Base-by-base conservation (phyloP, 2,329 filamentous ascomycete genomes). In the Polychaeton citri region DNA sequence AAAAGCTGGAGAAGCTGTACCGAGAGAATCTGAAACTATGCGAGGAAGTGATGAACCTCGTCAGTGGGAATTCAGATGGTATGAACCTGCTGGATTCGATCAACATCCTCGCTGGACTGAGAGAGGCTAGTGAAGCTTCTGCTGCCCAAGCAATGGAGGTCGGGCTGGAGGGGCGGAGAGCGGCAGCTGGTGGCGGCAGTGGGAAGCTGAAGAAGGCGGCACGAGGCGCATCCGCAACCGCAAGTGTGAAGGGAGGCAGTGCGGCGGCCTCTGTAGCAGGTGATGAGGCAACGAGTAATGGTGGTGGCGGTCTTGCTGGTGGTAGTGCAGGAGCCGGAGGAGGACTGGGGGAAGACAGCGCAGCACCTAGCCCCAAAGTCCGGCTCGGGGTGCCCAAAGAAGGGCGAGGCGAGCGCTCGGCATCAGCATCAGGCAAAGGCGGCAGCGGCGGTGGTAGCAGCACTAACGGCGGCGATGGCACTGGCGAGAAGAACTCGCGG, bases 21-120 rank as follows among this genome's bases (percentile, higher is more conserved):
- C 61, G 66, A 21, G 64, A 66, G 28, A 65, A 67, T 38, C 59
- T 69, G 44, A 64, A 63, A 36, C 50, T 67, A 13, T 57, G 52
- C 45, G 64, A 69, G 39, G 60, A 66, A 40, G 59, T 65, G 24
- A 46, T 58, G 30, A 55, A 60, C 33, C 55, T 63, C 20, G 53
- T 65, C 31, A 58, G 62, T 38, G 60, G 63, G 31, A 57, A 60
- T 32, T 58, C 60, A 17, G 55, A 57, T 37, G 55, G 56, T 33
- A 64, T 62, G 49, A 61, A 62, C 34, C 47, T 59, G 6, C 46
- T 59, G 18, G 60, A 62, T 36, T 58, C 58, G 37, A 55, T 69
- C 37, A 59, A 60, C 13, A 58, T 69, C n/a, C 55, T 69, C 9
- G 55, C 60, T 4, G 65, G 62, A 4, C 58, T 69, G 6, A 57